Evolutionary conservation across 768 basidiomycete genomes (phyloP).

Genomic region (Russula emetica): DNA sequence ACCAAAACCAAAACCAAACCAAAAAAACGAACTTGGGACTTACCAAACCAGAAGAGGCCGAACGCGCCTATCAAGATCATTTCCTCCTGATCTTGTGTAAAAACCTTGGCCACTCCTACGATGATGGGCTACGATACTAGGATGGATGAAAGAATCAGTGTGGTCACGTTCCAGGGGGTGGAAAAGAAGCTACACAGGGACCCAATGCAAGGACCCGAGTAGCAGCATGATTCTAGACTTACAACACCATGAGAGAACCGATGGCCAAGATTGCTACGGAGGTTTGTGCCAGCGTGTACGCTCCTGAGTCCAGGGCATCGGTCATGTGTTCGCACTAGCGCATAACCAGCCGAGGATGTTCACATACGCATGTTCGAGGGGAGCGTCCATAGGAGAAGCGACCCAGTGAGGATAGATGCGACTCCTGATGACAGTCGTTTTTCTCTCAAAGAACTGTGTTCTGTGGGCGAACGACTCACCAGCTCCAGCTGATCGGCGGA

Average conservation of each 20-base stretch:
- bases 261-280: conserved; percentile 67
- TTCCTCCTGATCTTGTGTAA: conserved; percentile 72
- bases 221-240: conserved; percentile 32
- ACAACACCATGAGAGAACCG: conserved; percentile 62
- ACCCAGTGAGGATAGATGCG: conserved; percentile 17
- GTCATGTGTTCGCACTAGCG: conserved; percentile 17
- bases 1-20: no score
- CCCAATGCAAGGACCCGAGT: background rate
- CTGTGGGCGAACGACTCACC: conserved; percentile 17
- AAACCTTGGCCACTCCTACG: conserved; percentile 51
- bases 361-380: conserved; percentile 42
- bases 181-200: background rate
- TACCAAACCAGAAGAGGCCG: conserved; percentile 75
- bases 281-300: conserved; percentile 50
- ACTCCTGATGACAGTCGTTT: conserved; percentile 3
- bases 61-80: conserved; percentile 65
- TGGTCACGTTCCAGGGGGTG: background rate
- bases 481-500: conserved; percentile 25
- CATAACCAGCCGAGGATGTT: conserved; percentile 5
- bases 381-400: conserved; percentile 33
- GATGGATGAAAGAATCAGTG: background rate
- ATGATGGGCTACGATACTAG: conserved; percentile 66
- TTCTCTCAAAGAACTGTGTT: background rate
- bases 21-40: conserved; percentile 29
- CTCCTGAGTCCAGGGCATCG: conserved; percentile 28